Base-by-base conservation (phyloP, 768 basidiomycete species). In the Pleurotus tuber-regium region DNA sequence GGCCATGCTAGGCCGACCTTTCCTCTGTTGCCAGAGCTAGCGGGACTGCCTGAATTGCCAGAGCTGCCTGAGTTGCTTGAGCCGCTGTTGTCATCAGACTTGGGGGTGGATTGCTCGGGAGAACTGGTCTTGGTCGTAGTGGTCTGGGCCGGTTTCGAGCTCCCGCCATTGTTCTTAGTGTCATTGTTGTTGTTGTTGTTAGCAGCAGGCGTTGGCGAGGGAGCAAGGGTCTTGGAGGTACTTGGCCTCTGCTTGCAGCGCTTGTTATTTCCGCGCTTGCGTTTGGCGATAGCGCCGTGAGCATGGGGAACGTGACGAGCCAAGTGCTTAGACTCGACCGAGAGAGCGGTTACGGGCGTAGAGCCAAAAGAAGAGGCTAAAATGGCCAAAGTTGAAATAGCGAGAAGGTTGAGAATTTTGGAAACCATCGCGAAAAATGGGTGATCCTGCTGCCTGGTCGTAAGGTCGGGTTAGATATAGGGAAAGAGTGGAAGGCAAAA, bases 1-100 rank as follows among this genome's bases (percentile, higher is more conserved):
- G 84, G 75, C 86, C 88, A 92, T 18, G 77, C 86, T 16, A 87
- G 63, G 55, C 88, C 80, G 36, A 78, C 73, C 66, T 90, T 89
- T 39, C 64, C 67, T n/a, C n/a, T n/a, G n/a, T n/a, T n/a, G n/a
- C n/a, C n/a, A n/a, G n/a, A n/a, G n/a, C n/a, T n/a, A 14, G 33
- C 18, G 19, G 63, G 59, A 23, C 52, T 46, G 42, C 57, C 52
- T 8, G 62, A 51, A 25, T 60, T 61, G 26, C 28, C 28, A 2
- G 43, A 44, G 24, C 46, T 31, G 10, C 31, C 31, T 16, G 7
- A 33, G 31, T 48, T 47, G 8, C 8, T 11, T n/a, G n/a, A n/a
- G n/a, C n/a, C n/a, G 10, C 12, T 56, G 24, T 75, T 50, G 9
- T 79, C 63, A 40, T 77, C 75, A 24, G 76, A 68, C 64, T 78